Conservation (phyloP, 1,284 basidiomycete genomes). For the Cryptococcus sp. region DNA sequence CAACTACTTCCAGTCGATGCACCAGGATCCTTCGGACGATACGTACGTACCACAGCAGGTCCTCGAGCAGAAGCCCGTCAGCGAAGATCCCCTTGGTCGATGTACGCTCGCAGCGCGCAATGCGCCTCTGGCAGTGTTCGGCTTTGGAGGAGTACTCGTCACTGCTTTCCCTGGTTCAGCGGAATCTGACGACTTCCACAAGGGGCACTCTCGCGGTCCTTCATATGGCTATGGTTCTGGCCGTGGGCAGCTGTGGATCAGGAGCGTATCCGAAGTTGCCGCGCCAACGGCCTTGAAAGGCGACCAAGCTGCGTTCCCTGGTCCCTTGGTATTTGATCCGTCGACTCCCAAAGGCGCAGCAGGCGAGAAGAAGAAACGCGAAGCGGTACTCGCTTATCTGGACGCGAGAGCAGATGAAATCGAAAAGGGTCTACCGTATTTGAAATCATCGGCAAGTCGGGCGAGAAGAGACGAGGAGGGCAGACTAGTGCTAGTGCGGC, state of each 20-base stretch:
- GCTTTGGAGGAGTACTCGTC: slow-evolving; percentile 82
- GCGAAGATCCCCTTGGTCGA: slow-evolving; percentile 77
- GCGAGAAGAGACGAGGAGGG: slow-evolving; percentile 69
- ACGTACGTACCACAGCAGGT: slow-evolving; percentile 57
- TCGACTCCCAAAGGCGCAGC: slow-evolving; percentile 63
- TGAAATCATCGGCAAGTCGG: slow-evolving; percentile 56
- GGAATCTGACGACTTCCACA: slow-evolving; percentile 71
- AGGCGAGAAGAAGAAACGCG: slow-evolving; percentile 76
- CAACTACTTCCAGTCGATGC: slow-evolving; percentile 60
- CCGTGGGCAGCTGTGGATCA: slow-evolving; percentile 69
- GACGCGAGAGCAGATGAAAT: slow-evolving; percentile 74
- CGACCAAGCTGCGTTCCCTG: slow-evolving; percentile 69
- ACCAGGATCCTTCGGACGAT: slow-evolving; percentile 72
- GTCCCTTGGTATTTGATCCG: slow-evolving; percentile 79
- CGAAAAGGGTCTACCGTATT: slow-evolving; percentile 71
- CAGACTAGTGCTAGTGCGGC: slow-evolving; percentile 70
- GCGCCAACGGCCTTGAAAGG: slow-evolving; percentile 66
- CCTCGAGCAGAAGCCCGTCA: slow-evolving; percentile 54
- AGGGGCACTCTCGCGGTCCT: slow-evolving; percentile 65
- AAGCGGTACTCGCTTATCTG: slow-evolving; percentile 74
- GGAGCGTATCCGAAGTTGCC: slow-evolving; percentile 66
- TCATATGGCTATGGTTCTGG: slow-evolving; percentile 57
- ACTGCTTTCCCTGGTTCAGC: slow-evolving; percentile 79
- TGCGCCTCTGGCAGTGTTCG: slow-evolving; percentile 80
- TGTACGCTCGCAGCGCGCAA: slow-evolving; percentile 61